Base-by-base conservation (phyloP, 75 land plant species). In the Cupressus sempervirens region DNA sequence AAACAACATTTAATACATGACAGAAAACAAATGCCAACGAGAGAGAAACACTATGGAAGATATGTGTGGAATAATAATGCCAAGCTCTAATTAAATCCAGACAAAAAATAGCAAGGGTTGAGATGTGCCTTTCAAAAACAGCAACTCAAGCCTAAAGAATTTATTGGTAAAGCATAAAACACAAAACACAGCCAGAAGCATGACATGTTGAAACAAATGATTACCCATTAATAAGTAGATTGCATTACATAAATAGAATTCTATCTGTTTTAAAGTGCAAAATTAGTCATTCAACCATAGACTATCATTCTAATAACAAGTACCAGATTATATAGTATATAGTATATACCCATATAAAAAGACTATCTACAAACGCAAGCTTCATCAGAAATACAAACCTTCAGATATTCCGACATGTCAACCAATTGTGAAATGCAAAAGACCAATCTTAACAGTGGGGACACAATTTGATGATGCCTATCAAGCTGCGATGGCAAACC, bases 371-470 rank as follows among this genome's bases (percentile, higher is more conserved):
- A 11, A 9, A 36, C 18, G 79, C 4, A 13, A 15, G 35, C 40
- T 74, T 54, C 0, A 76, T 15, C 41, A 15, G 7, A 38, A 74
- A 38, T 30, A 41, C 84, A 70, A 67, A 94, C 96, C 94, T 94
- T 91, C 35, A 91, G 83, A 85, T 88, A 87, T n/a, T 92, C 93
- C 23, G 94, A 90, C 30, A 92, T 87, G 40, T 95, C 97, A 80
- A 94, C 88, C 85, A 97, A 88, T 36, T 94, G 92, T 1, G 96
- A 91, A 83, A 97, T 50, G 67, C 95, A 92, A 83, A 88, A 91
- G 75, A 95, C 93, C 89, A 97, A 85, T 88, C 99, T 91, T 80
- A 97, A 83, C 76, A 97, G 87, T 40, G 99, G 96, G 76, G 90
- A 76, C 26, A 92, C 84, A 52, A 97, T 88, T 87, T 90, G 91